Percentiles rank a stretch among this genome's conserved stretches.
phyloP scores from a whole-genome alignment of 305 asterid species.

The Solanum chacoense region DNA sequence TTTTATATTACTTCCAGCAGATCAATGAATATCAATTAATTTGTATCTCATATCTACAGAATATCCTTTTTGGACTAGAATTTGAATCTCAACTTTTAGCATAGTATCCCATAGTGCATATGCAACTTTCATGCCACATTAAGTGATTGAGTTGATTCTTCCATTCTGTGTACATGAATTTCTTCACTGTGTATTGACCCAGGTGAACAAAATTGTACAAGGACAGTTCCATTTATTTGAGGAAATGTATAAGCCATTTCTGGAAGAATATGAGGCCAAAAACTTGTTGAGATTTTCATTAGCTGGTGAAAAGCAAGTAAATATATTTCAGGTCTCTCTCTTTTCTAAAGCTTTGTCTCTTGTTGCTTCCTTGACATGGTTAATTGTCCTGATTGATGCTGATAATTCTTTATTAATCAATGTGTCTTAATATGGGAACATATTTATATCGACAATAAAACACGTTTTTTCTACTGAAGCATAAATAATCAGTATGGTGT shows the following conservation, averaged over 20 bases:
- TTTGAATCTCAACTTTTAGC: not conserved
- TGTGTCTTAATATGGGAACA: not conserved
- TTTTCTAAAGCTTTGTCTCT: slow-evolving; percentile 6
- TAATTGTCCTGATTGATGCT: not conserved
- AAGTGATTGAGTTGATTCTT: not conserved
- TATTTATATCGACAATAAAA: not conserved
- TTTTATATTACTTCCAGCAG: not conserved
- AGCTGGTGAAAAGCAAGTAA: slow-evolving; percentile 31
- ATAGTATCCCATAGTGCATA: not conserved
- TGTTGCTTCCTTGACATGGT: not conserved
- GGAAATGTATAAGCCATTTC: slow-evolving; percentile 41
- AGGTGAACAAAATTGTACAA: slow-evolving; percentile 69
- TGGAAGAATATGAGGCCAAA: slow-evolving; percentile 49
- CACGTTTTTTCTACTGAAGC: not conserved
- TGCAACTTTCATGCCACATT: not conserved
- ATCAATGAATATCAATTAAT: not conserved
- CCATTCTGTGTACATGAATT: not conserved
- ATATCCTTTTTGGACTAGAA: not conserved
- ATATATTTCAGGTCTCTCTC: slow-evolving; percentile 43
- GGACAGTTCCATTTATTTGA: slow-evolving; percentile 61
- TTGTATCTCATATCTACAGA: not conserved
- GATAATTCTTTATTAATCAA: not conserved
- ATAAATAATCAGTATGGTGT: not conserved
- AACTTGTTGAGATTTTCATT: slow-evolving; percentile 39
- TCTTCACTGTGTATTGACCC: not conserved